Evolutionary conservation across 2,329 filamentous ascomycete species (phyloP), one percentile per base, ranked within the genome.

Genomic region (Aspergillus texensis): DNA sequence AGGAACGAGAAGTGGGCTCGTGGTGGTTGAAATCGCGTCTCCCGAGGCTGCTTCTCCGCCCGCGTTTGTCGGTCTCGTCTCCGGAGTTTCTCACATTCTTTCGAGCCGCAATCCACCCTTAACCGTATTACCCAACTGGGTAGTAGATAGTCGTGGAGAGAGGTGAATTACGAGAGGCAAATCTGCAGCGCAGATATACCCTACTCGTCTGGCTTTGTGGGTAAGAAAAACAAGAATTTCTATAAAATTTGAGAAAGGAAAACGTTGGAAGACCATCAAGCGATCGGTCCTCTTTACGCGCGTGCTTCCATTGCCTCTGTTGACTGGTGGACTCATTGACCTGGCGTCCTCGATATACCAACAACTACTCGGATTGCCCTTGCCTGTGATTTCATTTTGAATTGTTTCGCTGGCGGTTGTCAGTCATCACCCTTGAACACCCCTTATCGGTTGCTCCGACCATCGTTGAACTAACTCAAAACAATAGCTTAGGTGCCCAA

Each of bases 171-270:
- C 67, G 55, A 63, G 56, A 65, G 61, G 57, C 62, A 63, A 62
- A 65, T 70, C 69, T 75, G 74, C 74, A 70, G 74, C 63, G 74
- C 74, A 76, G 74, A 70, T 71, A 69, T 63, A 62, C 67, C 63
- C 53, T 58, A 56, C 58, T 67, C 59, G 30, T 61, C 59, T 70
- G 67, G 60, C 58, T 55, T 65, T 65, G 65, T 59, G 61, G 54
- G 60, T 56, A 58, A 46, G 57, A 57, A 63, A 53, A 60, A 34
- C 10, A 57, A 41, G 50, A 59, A 52, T 45, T 21, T 19, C 24
- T 30, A 63, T 57, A 65, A 65, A 59, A 60, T 62, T 55, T 30
- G 54, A 63, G 60, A 61, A 64, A 64, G 39, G 8, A 66, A 64
- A 62, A 63, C 54, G 64, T 60, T 52, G 28, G 48, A 30, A 34